Conservation (phyloP, 208 protist genomes). For the Leishmania lainsoni region DNA sequence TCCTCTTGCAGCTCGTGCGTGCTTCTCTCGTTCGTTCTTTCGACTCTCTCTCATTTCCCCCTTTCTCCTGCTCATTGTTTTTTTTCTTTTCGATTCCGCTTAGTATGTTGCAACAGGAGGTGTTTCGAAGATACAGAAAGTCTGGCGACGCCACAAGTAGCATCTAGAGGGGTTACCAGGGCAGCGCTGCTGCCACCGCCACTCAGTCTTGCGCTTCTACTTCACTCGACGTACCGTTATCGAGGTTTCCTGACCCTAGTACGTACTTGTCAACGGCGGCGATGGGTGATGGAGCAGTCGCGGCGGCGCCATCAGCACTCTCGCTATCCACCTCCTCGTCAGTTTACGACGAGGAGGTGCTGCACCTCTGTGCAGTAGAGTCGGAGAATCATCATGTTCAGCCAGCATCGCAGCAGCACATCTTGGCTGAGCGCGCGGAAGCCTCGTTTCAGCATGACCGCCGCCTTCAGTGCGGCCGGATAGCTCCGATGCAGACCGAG, state of each 20-base stretch:
- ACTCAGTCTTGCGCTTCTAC: background rate
- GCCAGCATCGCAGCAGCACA: conserved; percentile 7
- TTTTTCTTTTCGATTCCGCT: background rate
- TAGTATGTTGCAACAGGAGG: conserved; percentile 32
- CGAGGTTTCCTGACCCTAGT: background rate
- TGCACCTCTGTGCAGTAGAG: background rate
- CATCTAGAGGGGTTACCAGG: background rate
- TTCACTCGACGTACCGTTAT: background rate
- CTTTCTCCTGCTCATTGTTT: background rate
- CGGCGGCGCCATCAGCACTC: background rate
- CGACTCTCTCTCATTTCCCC: background rate
- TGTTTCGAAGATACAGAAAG: conserved; percentile 41
- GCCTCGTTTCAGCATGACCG: conserved; percentile 36
- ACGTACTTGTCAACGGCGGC: background rate
- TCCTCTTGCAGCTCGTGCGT: background rate
- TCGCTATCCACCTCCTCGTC: conserved; percentile 2
- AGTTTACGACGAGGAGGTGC: background rate
- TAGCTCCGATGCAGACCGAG: background rate
- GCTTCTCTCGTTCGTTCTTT: background rate
- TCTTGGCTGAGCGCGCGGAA: conserved; percentile 22
- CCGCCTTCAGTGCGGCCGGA: conserved; percentile 26
- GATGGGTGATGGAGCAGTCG: background rate
- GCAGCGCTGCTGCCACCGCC: background rate
- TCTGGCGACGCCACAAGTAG: background rate
- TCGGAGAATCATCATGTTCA: background rate